Base-by-base conservation (phyloP, 2,329 filamentous ascomycete genomes). In the Pleomassaria siparia region DNA sequence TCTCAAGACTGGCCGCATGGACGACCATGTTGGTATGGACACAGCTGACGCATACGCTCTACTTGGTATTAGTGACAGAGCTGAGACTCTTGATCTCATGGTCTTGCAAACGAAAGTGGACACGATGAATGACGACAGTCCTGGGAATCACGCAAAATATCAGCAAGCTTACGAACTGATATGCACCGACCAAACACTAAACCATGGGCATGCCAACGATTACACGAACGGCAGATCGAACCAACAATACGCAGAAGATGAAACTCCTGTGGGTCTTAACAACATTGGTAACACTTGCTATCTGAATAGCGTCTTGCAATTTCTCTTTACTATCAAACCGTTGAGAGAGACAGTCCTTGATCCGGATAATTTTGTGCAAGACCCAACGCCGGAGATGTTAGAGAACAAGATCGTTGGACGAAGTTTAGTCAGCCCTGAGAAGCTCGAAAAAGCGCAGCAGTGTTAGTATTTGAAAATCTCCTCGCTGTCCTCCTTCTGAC, bases 201-300 rank as follows among this genome's bases (percentile, higher is more conserved):
- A 57, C 24, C 54, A 53, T 45, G 56, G 57, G 29, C 59, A 57
- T 33, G 49, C 47, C 16, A 43, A 43, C 21, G 40, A 49, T 20
- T 26, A 47, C 12, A 28, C 53, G 6, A 58, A 44, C 15, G 39
- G 26, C 21, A 44, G 50, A 25, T 48, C 56, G 47, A 48, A 26
- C 26, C 53, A 60, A 28, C 49, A 54, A 35, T 62, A 69, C 46
- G 64, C 69, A 59, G 49, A 69, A 72, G 39, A 76, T 1, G 54
- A 81, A 24, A 84, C 89, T 69, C 94, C 94, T 0, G 88, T 95
- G 18, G 94, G 94, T 0, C 79, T 97, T 5, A 82, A 85, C 54
- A 99, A 97, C 59, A 95, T 97, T 47, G 91, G 94, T 49, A 99
- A 99, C 63, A 99, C 95, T 0, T 99, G 94, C 69, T 99, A 99